Evolutionary conservation across 176 grass and related monocot species (phyloP).

Genomic region (Avena atlantica): DNA sequence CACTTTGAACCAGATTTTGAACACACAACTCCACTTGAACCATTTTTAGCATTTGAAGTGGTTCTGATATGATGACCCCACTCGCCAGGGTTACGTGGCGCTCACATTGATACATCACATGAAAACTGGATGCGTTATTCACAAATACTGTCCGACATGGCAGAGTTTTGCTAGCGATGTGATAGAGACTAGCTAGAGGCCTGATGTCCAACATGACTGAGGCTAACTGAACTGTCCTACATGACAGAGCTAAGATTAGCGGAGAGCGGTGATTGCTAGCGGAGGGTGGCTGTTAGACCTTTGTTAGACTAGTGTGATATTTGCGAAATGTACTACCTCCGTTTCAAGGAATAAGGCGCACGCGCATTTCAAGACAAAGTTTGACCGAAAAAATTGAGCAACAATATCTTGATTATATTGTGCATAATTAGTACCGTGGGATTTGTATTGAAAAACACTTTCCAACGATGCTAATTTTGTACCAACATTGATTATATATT

Average conservation of each 20-base stretch:
- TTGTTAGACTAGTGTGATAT: neutral
- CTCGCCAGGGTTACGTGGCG: neutral
- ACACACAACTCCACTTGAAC: neutral
- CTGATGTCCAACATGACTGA: neutral
- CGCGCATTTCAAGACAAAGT: no score
- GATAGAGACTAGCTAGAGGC: neutral
- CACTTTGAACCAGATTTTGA: neutral
- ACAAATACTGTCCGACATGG: neutral
- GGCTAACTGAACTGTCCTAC: neutral
- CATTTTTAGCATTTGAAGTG: neutral
- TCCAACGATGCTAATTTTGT: no score
- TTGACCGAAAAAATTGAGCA: no score
- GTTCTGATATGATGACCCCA: neutral
- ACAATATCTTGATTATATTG: no score
- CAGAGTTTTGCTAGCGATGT: neutral
- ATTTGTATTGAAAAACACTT: no score
- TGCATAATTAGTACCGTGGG: no score
- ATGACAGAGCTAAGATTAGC: neutral
- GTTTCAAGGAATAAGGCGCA: no score
- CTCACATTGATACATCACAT: neutral
- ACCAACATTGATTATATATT: no score
- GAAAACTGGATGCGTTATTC: neutral
- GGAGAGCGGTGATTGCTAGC: neutral
- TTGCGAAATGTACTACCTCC: neutral
- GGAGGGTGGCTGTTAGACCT: neutral